Base-by-base conservation (phyloP, 176 grass and related monocot genomes). In the Eleusine indica region DNA sequence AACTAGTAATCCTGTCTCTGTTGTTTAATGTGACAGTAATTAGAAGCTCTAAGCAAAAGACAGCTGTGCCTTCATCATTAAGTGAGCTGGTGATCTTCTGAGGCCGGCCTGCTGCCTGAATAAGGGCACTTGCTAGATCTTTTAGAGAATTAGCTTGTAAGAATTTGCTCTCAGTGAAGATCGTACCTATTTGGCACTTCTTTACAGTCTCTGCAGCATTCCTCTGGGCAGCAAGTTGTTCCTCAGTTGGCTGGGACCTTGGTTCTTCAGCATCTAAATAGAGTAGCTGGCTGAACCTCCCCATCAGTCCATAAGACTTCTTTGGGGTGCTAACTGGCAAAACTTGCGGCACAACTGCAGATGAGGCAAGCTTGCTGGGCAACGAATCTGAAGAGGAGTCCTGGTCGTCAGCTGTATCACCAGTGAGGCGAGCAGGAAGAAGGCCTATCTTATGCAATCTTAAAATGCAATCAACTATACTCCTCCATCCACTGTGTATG, bases 141-240 rank as follows among this genome's bases (percentile, higher is more conserved):
- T 83, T 90, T 42, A 98, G 80, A 0, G 96, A 98, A 53, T 98
- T 93, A 71, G 91, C 93, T 80, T 94, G 96, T 81, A 98, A 88
- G 73, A 98, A 98, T 75, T 98, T 98, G 80, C 96, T 98, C 66
- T 98, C 96, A 9, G 89, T 82, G 71, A 98, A 98, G 81, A 98
- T 98, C 62, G 69, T 96, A 30, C 89, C 83, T 86, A 94, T 89
- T 82, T 90, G 93, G 46, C 96, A 95, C 68, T 94, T 98, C 78
- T 90, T 92, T 70, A 94, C 81, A 38, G 93, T 94, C 82, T 98
- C 83, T 30, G 83, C 87, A 83, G 96, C 91, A 84, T 89, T 86
- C 71, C 71, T 88, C 63, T 83, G 96, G 65, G 96, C 93, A 85
- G 83, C 89, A 39, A 98, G 87, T 84, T 98, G 93, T 86, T 98